These are phyloP conservation scores for Bisporella sp. DNA, from an alignment of 2,329 filamentous ascomycete species.

Conservation along the genomic window DNA sequence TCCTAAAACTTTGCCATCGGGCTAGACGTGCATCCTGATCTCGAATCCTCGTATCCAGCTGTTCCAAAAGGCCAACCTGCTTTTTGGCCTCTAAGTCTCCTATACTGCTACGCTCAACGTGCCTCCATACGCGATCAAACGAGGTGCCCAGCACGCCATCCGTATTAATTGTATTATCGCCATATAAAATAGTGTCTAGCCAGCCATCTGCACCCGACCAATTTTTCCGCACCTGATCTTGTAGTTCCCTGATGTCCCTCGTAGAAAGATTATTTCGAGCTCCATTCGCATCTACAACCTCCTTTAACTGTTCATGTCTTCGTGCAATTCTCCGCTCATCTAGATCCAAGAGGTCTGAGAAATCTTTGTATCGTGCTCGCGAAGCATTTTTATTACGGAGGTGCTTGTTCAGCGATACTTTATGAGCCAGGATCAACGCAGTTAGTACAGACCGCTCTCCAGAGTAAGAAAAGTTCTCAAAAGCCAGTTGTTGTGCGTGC, in stretches of 20 bases:
- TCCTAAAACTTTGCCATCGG: conserved; percentile 66
- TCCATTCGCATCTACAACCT: conserved; percentile 23
- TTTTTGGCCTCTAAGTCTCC: conserved; percentile 45
- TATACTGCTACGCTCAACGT: conserved; percentile 53
- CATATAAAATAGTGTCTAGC: conserved; percentile 63
- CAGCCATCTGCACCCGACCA: conserved; percentile 75
- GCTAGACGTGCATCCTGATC: conserved; percentile 61
- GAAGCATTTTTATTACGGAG: conserved; percentile 54
- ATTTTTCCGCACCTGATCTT: conserved; percentile 58
- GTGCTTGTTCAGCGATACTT: conserved; percentile 52
- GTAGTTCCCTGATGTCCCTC: conserved; percentile 37
- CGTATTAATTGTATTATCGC: conserved; percentile 48
- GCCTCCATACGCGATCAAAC: conserved; percentile 66
- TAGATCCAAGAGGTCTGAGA: conserved; percentile 54
- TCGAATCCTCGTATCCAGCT: conserved; percentile 62
- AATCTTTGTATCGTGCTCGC: conserved; percentile 51
- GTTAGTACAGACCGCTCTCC: conserved; percentile 49
- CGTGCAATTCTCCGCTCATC: conserved; percentile 54
- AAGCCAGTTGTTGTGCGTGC: conserved; percentile 46
- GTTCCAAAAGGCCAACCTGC: conserved; percentile 52
- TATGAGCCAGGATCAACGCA: conserved; percentile 67
- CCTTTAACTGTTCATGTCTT: conserved; percentile 41
- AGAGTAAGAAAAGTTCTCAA: conserved; percentile 51
- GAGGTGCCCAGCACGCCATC: conserved; percentile 59
- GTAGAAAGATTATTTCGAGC: conserved; percentile 12